These are phyloP conservation scores for Leonotis leonurus DNA, from an alignment of 257 asterid species.

Conservation along the genomic window DNA sequence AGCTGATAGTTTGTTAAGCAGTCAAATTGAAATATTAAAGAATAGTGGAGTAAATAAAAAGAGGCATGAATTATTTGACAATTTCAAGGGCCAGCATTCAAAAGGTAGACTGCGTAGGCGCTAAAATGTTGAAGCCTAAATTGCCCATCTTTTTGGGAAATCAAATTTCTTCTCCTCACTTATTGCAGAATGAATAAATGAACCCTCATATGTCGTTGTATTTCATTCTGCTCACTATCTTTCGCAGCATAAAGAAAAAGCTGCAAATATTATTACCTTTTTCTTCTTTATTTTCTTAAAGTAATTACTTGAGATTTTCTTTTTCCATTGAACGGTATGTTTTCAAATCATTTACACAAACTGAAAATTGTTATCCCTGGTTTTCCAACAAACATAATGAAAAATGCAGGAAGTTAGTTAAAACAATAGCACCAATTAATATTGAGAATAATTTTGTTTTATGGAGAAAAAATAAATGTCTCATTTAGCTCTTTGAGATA, in stretches of 20 bases:
- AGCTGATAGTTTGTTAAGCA: no score
- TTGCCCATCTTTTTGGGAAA: neutral
- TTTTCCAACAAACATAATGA: no score
- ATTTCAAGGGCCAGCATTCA: constrained; percentile 1
- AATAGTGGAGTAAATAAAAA: neutral
- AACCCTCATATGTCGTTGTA: constrained; percentile 3
- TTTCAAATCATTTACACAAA: no score
- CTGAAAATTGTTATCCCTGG: no score
- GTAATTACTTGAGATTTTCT: no score
- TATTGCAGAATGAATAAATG: neutral
- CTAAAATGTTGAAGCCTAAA: constrained; percentile 1
- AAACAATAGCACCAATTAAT: no score
- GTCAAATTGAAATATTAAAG: neutral
- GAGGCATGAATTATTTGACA: constrained; percentile 6
- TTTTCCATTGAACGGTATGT: no score
- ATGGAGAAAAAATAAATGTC: no score
- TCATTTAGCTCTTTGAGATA: no score
- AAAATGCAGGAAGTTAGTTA: no score
- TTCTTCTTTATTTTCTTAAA: neutral
- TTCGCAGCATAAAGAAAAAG: no score
- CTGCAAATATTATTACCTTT: neutral
- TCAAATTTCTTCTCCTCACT: neutral
- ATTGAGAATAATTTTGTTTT: no score
- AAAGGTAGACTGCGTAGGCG: constrained; percentile 5
- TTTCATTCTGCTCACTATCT: neutral